A percentile compares a stretch with the other conserved stretches of the same genome.
Evolutionary conservation across 2,329 filamentous ascomycete genomes (phyloP).

Genomic region (Teratosphaeria nubilosa): DNA sequence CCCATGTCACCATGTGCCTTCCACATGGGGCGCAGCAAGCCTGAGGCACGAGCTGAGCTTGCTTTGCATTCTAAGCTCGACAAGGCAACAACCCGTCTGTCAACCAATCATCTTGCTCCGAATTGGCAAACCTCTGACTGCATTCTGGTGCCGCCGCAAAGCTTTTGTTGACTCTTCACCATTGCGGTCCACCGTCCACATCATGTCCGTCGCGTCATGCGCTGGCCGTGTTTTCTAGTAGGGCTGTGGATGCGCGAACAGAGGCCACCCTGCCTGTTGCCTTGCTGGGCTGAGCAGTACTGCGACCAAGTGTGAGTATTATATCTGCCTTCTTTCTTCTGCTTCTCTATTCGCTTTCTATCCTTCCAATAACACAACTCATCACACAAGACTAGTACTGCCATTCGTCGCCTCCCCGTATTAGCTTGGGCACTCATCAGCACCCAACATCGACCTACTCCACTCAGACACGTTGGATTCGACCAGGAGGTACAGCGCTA

Average conservation of each 20-base stretch:
- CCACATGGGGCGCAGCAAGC: background rate
- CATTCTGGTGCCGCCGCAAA: background rate
- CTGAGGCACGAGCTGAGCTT: background rate
- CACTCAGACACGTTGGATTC: constrained; percentile 1
- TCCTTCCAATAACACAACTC: constrained; percentile 8
- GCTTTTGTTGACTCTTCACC: background rate
- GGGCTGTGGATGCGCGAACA: background rate
- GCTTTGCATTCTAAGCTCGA: background rate
- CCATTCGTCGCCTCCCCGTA: constrained; percentile 8
- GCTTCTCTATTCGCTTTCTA: background rate
- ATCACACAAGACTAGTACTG: constrained; percentile 1
- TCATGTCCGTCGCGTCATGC: background rate
- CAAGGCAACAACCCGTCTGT: background rate
- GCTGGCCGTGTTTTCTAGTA: background rate
- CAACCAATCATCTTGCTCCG: background rate
- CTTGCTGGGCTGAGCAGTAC: background rate
- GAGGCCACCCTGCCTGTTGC: background rate
- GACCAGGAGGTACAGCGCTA: background rate
- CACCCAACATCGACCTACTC: constrained; percentile 3
- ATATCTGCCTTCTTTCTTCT: constrained; percentile 1
- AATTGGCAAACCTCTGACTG: background rate
- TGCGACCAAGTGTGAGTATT: background rate
- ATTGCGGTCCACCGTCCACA: background rate
- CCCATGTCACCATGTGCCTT: background rate
- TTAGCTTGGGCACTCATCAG: constrained; percentile 1